Conservation (phyloP, 345 rosid genomes). For the Brassica nigra region DNA sequence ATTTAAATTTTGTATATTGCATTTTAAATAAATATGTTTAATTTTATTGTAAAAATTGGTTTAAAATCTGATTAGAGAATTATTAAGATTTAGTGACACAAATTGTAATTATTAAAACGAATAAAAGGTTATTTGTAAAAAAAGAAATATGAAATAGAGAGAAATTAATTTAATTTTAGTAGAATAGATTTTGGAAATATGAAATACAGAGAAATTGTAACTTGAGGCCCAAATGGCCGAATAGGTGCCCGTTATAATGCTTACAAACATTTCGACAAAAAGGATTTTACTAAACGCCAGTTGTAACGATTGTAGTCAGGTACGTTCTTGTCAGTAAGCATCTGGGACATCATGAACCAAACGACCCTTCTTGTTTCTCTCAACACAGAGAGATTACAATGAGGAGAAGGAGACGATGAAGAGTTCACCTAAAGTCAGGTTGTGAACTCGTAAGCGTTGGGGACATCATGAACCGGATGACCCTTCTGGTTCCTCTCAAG, state of each 20-base stretch:
- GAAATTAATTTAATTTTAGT: too few species aligned
- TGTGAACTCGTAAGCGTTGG: constrained; percentile 67
- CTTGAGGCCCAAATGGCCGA: not conserved
- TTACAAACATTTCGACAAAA: not conserved
- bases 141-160: too few species aligned
- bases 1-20: too few species aligned
- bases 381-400: not conserved
- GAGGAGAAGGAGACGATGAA: not conserved
- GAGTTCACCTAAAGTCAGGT: constrained; percentile 19
- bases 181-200: too few species aligned
- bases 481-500: constrained; percentile 83
- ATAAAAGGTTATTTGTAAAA: too few species aligned
- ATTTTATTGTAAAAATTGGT: too few species aligned
- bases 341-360: not conserved
- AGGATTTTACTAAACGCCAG: not conserved
- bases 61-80: too few species aligned
- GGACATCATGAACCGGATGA: constrained; percentile 90
- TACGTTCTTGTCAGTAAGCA: constrained; percentile 17
- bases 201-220: not conserved
- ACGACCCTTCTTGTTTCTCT: not conserved
- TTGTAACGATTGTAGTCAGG: constrained; percentile 9
- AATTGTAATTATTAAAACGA: too few species aligned
- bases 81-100: too few species aligned
- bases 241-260: not conserved
- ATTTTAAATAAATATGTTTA: too few species aligned